phyloP scores from a whole-genome alignment of 2,329 filamentous ascomycete species.

The Iodosphaeria phyllophila region DNA sequence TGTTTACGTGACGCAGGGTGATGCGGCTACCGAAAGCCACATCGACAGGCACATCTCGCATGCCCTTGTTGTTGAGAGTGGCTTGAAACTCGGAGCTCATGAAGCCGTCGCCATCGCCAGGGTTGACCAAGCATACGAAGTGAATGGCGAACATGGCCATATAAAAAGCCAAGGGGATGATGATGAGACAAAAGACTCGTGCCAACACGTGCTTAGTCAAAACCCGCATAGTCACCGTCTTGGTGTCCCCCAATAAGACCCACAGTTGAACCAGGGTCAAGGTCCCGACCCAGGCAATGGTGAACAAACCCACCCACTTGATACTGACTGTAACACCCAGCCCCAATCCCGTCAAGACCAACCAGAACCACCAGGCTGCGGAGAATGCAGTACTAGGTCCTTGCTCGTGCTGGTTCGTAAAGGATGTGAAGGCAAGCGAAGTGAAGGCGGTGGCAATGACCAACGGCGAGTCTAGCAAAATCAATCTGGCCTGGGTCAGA shows the following conservation, averaged over 20 bases:
- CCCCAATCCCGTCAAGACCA: slow-evolving; percentile 67
- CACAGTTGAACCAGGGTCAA: slow-evolving; percentile 86
- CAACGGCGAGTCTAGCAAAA: slow-evolving; percentile 87
- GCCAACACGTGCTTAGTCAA: slow-evolving; percentile 93
- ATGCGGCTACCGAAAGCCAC: slow-evolving; percentile 78
- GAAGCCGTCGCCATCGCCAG: slow-evolving; percentile 93
- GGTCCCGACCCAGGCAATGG: slow-evolving; percentile 90
- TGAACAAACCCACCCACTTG: slow-evolving; percentile 98
- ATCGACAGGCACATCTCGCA: slow-evolving; percentile 88
- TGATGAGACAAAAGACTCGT: slow-evolving; percentile 74
- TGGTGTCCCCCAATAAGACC: slow-evolving; percentile 80
- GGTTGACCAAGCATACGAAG: slow-evolving; percentile 83
- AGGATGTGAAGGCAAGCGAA: slow-evolving; percentile 74
- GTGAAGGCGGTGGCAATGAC: slow-evolving; percentile 89
- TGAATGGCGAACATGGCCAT: slow-evolving; percentile 95
- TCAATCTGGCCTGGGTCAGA: slow-evolving; percentile 83
- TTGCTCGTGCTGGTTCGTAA: slow-evolving; percentile 92
- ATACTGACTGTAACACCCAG: slow-evolving; percentile 85
- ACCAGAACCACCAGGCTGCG: slow-evolving; percentile 96
- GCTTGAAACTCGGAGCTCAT: slow-evolving; percentile 99
- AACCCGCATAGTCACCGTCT: slow-evolving; percentile 64
- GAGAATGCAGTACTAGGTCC: slow-evolving; percentile 78
- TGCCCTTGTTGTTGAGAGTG: slow-evolving; percentile 87
- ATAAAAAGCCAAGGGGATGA: slow-evolving; percentile 81
- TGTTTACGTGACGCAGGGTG: slow-evolving; percentile 82